A percentile compares a stretch with the other conserved stretches of the same genome.
Conservation (phyloP, 73 alveolate species). For the Uronychia setigera region DNA sequence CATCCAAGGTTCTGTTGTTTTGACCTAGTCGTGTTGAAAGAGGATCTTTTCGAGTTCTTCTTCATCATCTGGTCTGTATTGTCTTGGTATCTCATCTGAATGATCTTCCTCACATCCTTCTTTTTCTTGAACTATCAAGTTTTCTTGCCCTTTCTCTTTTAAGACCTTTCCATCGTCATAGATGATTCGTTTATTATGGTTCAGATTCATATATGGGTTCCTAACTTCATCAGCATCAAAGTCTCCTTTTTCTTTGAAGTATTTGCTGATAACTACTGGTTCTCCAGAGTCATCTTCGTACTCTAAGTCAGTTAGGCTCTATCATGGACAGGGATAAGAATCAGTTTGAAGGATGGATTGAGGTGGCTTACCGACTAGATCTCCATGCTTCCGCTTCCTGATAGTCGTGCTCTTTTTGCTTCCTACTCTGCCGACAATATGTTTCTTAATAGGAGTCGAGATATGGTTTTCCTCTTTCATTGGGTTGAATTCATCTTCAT, state of each 20-base stretch:
- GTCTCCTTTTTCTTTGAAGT: background rate
- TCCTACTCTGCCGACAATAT: background rate
- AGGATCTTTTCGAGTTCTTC: background rate
- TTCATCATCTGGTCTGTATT: background rate
- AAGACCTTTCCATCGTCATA: background rate
- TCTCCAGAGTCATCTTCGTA: background rate
- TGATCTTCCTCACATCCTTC: too few relatives aligned
- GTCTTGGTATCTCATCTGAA: background rate
- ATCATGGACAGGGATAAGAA: too few relatives aligned
- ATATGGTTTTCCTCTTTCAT: background rate
- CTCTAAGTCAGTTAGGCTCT: background rate
- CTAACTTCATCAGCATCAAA: too few relatives aligned
- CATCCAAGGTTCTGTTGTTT: background rate
- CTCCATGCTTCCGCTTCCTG: background rate
- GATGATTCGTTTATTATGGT: too few relatives aligned
- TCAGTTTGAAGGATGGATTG: too few relatives aligned
- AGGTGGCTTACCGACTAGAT: background rate
- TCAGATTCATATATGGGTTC: too few relatives aligned
- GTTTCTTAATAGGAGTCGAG: background rate
- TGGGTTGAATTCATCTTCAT: background rate
- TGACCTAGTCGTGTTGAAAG: background rate
- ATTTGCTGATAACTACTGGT: background rate
- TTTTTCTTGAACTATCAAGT: background rate
- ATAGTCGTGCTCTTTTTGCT: background rate
- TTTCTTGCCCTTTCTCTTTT: background rate